These are phyloP conservation scores for Cladophialophora bantiana DNA, from an alignment of 2,329 filamentous ascomycete species.

Conservation along the genomic window DNA sequence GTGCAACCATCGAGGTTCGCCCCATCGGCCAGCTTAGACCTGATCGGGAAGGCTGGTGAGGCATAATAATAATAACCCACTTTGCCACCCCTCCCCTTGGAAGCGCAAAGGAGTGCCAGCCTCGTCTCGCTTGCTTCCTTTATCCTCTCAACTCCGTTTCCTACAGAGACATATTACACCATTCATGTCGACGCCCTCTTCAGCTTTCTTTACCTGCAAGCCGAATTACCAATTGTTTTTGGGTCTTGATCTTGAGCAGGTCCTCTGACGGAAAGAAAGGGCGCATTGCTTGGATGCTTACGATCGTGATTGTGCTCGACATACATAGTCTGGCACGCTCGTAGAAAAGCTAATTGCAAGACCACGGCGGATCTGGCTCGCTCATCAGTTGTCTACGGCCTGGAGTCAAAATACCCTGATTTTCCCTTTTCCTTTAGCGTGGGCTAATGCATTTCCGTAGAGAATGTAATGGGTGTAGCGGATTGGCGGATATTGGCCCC, in stretches of 20 bases:
- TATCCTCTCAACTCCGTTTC: background rate
- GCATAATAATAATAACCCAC: no score
- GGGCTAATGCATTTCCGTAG: background rate
- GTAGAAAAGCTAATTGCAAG: background rate
- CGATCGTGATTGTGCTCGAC: background rate
- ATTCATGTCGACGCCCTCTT: background rate
- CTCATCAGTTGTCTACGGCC: background rate
- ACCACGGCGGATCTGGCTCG: background rate
- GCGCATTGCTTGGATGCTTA: no score
- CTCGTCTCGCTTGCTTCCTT: background rate
- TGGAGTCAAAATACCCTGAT: background rate
- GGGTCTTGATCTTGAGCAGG: no score
- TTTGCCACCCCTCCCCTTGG: background rate
- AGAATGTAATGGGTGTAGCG: background rate
- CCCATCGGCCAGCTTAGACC: background rate
- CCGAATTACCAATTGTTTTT: background rate
- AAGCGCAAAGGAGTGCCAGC: background rate
- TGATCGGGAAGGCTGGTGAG: background rate
- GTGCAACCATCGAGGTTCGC: background rate
- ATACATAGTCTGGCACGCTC: background rate
- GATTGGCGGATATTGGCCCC: background rate
- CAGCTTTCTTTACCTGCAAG: background rate
- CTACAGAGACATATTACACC: background rate
- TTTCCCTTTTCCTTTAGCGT: background rate
- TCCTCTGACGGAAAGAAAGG: no score